These are phyloP conservation scores for Xylaria sp. DNA, from an alignment of 2,329 filamentous ascomycete species.

Conservation along the genomic window DNA sequence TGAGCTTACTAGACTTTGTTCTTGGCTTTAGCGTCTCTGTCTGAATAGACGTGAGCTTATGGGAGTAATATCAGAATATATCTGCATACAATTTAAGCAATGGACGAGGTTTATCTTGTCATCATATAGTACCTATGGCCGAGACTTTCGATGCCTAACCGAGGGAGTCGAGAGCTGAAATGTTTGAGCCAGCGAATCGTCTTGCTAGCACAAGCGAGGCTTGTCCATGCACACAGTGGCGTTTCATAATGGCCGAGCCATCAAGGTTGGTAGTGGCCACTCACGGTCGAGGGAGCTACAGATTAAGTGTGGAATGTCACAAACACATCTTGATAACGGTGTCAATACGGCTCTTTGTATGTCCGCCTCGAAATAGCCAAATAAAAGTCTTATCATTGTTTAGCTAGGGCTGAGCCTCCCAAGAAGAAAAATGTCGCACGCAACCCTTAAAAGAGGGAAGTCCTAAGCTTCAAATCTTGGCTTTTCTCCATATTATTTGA, in stretches of 20 bases:
- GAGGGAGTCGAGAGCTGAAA: constrained; percentile 13
- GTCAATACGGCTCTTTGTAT: constrained; percentile 8
- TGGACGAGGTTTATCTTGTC: background rate
- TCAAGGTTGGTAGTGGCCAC: constrained; percentile 4
- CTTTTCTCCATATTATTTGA: constrained; percentile 23
- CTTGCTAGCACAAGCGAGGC: constrained; percentile 22
- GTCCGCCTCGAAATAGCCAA: constrained; percentile 16
- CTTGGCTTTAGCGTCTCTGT: background rate
- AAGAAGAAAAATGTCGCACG: constrained; percentile 15
- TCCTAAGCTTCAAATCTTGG: constrained; percentile 31
- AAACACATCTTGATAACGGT: constrained; percentile 10
- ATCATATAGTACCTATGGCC: background rate
- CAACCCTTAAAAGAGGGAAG: constrained; percentile 27
- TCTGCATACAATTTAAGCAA: background rate
- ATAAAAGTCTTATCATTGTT: constrained; percentile 12
- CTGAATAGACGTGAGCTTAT: background rate
- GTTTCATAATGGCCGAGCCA: constrained; percentile 22
- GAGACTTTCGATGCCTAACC: constrained; percentile 3
- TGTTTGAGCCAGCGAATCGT: constrained; percentile 2
- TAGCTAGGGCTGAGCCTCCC: constrained; percentile 12
- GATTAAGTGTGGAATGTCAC: constrained; percentile 4
- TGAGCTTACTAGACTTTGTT: background rate
- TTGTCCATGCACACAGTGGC: constrained; percentile 28
- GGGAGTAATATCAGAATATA: background rate
- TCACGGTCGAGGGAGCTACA: background rate